Conservation (phyloP, 2,329 filamentous ascomycete species). For the Exophiala xenobiotica region DNA sequence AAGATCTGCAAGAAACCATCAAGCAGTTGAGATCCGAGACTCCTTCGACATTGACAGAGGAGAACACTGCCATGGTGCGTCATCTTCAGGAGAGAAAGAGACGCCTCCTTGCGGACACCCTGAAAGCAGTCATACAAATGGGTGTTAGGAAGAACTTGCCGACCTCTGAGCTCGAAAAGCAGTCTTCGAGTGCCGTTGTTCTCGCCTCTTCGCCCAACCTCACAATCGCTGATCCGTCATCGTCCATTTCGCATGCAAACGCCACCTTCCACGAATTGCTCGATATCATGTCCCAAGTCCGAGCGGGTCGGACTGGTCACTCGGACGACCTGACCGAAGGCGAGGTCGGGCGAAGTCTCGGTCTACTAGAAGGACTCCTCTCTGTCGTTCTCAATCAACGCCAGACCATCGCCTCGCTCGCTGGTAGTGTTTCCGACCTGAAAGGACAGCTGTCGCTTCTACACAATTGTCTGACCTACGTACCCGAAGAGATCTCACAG, state of each 20-base stretch:
- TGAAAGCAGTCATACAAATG: slow-evolving; percentile 83
- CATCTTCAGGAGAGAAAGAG: slow-evolving; percentile 89
- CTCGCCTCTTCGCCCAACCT: slow-evolving; percentile 58
- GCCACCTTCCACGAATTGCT: slow-evolving; percentile 78
- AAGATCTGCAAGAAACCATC: slow-evolving; percentile 66
- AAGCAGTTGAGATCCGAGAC: slow-evolving; percentile 79
- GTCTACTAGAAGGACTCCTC: slow-evolving; percentile 83
- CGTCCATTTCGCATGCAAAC: slow-evolving; percentile 52
- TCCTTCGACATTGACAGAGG: slow-evolving; percentile 74
- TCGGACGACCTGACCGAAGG: slow-evolving; percentile 80
- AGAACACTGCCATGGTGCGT: slow-evolving; percentile 80
- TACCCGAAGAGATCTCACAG: neutral
- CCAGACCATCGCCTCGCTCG: slow-evolving; percentile 36
- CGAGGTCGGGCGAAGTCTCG: slow-evolving; percentile 75
- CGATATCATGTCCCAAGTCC: slow-evolving; percentile 67
- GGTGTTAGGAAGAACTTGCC: slow-evolving; percentile 82
- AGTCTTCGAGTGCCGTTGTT: slow-evolving; percentile 68
- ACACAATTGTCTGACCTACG: neutral
- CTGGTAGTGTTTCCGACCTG: slow-evolving; percentile 35
- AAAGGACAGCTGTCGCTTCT: slow-evolving; percentile 8
- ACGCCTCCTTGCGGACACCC: slow-evolving; percentile 82
- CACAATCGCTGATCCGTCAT: slow-evolving; percentile 29
- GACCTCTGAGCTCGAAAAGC: slow-evolving; percentile 68
- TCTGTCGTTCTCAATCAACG: slow-evolving; percentile 48
- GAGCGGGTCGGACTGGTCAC: slow-evolving; percentile 68